These are phyloP conservation scores for Saccharomyces uvarum DNA, from an alignment of 1,139 yeast species.

Conservation along the genomic window DNA sequence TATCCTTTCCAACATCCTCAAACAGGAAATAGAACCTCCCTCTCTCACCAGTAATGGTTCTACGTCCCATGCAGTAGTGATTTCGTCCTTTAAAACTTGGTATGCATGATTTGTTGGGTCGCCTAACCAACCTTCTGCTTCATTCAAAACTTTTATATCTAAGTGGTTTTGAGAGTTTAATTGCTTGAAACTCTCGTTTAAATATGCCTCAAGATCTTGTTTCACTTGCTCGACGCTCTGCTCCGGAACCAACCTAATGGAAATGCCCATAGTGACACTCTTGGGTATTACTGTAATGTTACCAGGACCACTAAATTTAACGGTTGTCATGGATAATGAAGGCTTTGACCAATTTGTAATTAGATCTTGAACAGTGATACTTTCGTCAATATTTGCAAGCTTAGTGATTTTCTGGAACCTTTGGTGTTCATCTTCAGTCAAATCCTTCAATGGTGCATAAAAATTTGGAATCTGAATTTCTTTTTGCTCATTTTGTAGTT, in stretches of 20 bases:
- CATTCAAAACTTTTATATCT: slow-evolving; percentile 56
- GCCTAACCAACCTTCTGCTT: slow-evolving; percentile 96
- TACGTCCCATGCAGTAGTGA: slow-evolving; percentile 55
- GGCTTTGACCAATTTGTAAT: slow-evolving; percentile 90
- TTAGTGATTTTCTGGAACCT: slow-evolving; percentile 56
- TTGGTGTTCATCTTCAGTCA: slow-evolving; percentile 48
- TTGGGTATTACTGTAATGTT: slow-evolving; percentile 88
- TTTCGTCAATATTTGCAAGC: slow-evolving; percentile 34
- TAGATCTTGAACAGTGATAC: slow-evolving; percentile 42
- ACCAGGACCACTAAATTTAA: slow-evolving; percentile 83
- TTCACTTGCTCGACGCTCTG: slow-evolving; percentile 63
- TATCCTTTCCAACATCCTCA: slow-evolving; percentile 72
- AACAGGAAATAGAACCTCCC: slow-evolving; percentile 94
- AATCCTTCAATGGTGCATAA: slow-evolving; percentile 53
- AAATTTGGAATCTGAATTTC: slow-evolving; percentile 61
- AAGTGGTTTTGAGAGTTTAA: slow-evolving; percentile 56
- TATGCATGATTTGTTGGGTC: slow-evolving; percentile 72
- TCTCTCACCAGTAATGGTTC: slow-evolving; percentile 81
- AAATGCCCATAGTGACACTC: slow-evolving; percentile 63
- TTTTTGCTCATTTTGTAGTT: slow-evolving; percentile 53
- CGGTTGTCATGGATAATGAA: slow-evolving; percentile 79
- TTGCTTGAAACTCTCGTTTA: slow-evolving; percentile 40
- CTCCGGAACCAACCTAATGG: slow-evolving; percentile 83
- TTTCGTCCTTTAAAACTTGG: slow-evolving; percentile 51
- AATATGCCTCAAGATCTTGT: slow-evolving; percentile 39